A percentile compares a stretch with the other conserved stretches of the same genome.
Evolutionary conservation across 768 basidiomycete genomes (phyloP).

Genomic region (Boletellus sp.): DNA sequence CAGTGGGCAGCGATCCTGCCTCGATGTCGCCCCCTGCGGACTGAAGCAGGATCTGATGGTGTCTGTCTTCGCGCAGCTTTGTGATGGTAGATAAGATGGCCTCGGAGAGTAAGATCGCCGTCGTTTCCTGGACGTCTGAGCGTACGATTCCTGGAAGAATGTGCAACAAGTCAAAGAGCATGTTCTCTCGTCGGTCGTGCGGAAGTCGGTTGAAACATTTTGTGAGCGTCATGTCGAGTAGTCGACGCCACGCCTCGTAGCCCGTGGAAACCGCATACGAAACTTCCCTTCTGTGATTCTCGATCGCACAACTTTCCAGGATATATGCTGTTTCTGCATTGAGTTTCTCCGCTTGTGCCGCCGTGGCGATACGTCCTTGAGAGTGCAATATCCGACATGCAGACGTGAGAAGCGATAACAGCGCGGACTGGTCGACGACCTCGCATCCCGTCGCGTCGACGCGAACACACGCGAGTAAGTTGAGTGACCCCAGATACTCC

Average conservation of each 20-base stretch:
- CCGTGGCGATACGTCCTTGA: constrained; percentile 62
- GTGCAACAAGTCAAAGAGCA: constrained; percentile 87
- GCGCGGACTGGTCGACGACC: constrained; percentile 69
- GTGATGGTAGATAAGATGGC: constrained; percentile 78
- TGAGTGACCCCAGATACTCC: constrained; percentile 61
- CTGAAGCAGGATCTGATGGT: constrained; percentile 64
- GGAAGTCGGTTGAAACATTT: constrained; percentile 85
- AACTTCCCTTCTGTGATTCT: constrained; percentile 85
- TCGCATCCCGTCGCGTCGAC: constrained; percentile 73
- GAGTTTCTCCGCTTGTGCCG: constrained; percentile 62
- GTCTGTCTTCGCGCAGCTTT: constrained; percentile 81
- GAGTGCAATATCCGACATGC: constrained; percentile 60
- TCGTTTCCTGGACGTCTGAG: constrained; percentile 61
- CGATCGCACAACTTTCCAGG: constrained; percentile 77
- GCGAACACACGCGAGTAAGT: constrained; percentile 67
- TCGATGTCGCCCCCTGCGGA: constrained; percentile 60
- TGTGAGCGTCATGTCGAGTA: constrained; percentile 80
- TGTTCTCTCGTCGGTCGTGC: constrained; percentile 77
- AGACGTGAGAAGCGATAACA: constrained; percentile 64
- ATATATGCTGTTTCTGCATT: constrained; percentile 70
- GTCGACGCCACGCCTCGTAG: constrained; percentile 80
- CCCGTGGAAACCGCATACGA: constrained; percentile 63
- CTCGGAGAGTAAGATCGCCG: constrained; percentile 82
- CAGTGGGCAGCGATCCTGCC: constrained; percentile 70
- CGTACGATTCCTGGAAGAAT: constrained; percentile 74